phyloP scores from a whole-genome alignment of 768 basidiomycete species.

The Nidularia sp. region DNA sequence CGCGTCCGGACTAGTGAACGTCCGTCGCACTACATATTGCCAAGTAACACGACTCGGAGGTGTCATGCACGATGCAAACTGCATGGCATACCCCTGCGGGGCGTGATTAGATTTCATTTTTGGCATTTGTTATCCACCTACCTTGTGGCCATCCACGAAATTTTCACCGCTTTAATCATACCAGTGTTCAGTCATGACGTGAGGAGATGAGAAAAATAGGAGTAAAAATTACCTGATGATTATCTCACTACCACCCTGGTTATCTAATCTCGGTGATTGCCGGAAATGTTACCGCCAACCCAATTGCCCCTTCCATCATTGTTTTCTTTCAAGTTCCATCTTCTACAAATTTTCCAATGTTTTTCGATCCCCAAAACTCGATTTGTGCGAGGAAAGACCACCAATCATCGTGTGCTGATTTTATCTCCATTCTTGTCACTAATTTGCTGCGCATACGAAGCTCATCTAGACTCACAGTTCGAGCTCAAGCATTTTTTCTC shows the following conservation, averaged over 20 bases:
- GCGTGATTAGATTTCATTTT: neutral
- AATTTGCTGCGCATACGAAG: too few species aligned
- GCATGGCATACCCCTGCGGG: neutral
- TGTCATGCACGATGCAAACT: neutral
- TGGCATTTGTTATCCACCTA: neutral
- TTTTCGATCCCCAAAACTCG: too few species aligned
- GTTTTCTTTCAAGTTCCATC: too few species aligned
- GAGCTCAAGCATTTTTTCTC: too few species aligned
- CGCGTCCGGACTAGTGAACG: neutral
- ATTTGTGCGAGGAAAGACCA: too few species aligned
- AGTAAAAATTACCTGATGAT: neutral
- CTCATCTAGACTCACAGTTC: too few species aligned
- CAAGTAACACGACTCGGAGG: too few species aligned
- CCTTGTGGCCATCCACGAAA: neutral
- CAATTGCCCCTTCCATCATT: neutral
- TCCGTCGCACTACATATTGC: neutral
- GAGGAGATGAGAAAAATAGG: slow-evolving; percentile 6
- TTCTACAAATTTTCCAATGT: too few species aligned
- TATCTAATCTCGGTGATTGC: slow-evolving; percentile 23
- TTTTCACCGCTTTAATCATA: neutral
- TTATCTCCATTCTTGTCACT: too few species aligned
- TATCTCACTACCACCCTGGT: neutral
- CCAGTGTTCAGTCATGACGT: neutral
- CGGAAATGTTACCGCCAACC: slow-evolving; percentile 13
- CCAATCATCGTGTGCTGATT: too few species aligned